phyloP scores from a whole-genome alignment of 345 rosid genomes.

The Tarenaya hassleriana region DNA sequence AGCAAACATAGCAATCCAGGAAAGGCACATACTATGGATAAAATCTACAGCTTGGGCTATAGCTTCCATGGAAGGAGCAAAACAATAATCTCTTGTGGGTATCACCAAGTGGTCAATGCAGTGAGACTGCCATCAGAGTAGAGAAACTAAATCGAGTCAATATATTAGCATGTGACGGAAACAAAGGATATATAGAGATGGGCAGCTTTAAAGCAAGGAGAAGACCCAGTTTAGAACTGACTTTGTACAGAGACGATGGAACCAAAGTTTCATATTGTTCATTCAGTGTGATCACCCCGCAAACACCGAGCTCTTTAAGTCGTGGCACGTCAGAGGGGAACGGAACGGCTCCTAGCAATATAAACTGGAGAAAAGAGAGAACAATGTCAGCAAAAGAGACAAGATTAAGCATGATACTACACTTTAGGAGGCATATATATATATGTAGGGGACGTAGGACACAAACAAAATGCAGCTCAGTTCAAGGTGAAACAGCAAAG shows the following conservation, averaged over 20 bases:
- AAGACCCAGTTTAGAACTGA: no score
- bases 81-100: conserved; percentile 94
- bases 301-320: conserved; percentile 64
- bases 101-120: conserved; percentile 88
- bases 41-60: conserved; percentile 84
- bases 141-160: conserved; percentile 13
- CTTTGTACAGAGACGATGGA: conserved; percentile 66
- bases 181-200: no score
- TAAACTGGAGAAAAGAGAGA: conserved; percentile 37
- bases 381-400: conserved; percentile 4
- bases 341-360: conserved; percentile 78
- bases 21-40: conserved; percentile 47
- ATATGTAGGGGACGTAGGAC: background rate
- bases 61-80: conserved; percentile 81
- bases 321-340: conserved; percentile 66
- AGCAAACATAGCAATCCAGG: no score
- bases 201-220: conserved; percentile 4
- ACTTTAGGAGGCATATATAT: background rate
- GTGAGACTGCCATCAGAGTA: conserved; percentile 43
- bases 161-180: no score
- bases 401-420: no score
- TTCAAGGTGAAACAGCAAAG: background rate
- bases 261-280: conserved; percentile 88
- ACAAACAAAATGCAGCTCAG: background rate
- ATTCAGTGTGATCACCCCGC: conserved; percentile 68